Evolutionary conservation across 768 basidiomycete species (phyloP).

Genomic region (Candolleomyces aberdarensis): DNA sequence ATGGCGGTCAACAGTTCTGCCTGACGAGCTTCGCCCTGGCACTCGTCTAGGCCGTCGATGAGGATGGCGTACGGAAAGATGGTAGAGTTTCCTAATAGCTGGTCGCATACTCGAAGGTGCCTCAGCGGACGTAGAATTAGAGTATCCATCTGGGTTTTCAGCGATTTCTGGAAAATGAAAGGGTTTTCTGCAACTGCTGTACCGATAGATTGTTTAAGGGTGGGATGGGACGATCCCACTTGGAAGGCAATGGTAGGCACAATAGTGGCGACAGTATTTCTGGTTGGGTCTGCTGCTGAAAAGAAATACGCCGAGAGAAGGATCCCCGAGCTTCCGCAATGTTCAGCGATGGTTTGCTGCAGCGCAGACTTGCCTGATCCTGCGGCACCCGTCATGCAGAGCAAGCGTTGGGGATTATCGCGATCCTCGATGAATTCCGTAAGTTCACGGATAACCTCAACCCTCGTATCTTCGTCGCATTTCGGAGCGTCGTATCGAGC

Average conservation of each 20-base stretch:
- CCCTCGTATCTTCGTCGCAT: background rate
- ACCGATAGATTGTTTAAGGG: constrained; percentile 5
- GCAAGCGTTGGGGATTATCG: background rate
- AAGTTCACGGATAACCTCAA: background rate
- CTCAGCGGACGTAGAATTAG: constrained; percentile 16
- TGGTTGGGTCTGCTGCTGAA: constrained; percentile 21
- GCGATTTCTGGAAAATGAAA: constrained; percentile 12
- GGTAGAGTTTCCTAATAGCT: constrained; percentile 7
- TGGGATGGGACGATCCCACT: constrained; percentile 12
- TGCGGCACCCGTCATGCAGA: constrained; percentile 22
- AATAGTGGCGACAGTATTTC: constrained; percentile 18
- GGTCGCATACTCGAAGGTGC: constrained; percentile 22
- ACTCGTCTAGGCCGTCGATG: too few relatives aligned
- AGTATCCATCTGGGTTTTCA: constrained; percentile 13
- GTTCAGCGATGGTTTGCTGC: constrained; percentile 21
- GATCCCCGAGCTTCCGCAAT: constrained; percentile 9
- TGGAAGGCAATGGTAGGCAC: constrained; percentile 30
- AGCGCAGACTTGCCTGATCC: constrained; percentile 28
- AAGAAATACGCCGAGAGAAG: constrained; percentile 36
- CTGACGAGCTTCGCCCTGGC: too few relatives aligned
- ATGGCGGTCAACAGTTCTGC: too few relatives aligned
- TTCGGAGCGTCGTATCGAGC: background rate
- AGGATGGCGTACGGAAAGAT: too few relatives aligned
- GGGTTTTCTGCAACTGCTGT: constrained; percentile 13
- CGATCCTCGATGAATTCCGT: background rate